A percentile compares a stretch with the other conserved stretches of the same genome.
Conservation (phyloP, 108 stramenopile species). For the Skeletonema marinoi region DNA sequence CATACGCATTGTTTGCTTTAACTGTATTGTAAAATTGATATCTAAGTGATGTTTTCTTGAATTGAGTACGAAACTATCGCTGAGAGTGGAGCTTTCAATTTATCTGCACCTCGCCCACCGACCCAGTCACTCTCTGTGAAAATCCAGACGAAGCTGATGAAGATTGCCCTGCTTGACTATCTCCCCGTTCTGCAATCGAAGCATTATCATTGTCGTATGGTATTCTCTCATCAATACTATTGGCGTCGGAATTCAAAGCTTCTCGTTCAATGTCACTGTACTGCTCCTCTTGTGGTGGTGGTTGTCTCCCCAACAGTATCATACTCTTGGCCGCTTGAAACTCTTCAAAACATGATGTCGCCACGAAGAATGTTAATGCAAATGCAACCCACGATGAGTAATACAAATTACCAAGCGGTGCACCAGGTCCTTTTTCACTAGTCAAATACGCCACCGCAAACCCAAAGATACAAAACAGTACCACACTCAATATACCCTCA, state of each 20-base stretch:
- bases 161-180: neutral
- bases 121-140: neutral
- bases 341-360: constrained; percentile 44
- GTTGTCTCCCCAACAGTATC: constrained; percentile 16
- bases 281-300: neutral
- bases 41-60: neutral
- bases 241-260: neutral
- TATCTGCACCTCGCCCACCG: neutral
- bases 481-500: constrained; percentile 25
- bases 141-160: neutral
- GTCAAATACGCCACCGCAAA: constrained; percentile 61
- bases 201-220: neutral
- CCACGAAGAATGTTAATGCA: constrained; percentile 34
- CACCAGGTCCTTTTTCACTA: constrained; percentile 72
- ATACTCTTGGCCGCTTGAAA: constrained; percentile 35
- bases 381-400: constrained; percentile 81
- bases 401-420: constrained; percentile 78
- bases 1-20: neutral
- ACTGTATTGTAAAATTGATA: neutral
- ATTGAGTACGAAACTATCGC: neutral
- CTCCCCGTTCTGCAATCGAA: neutral
- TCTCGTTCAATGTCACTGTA: neutral
- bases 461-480: constrained; percentile 22
- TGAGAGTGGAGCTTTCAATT: neutral
- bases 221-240: neutral